These are phyloP conservation scores for Flammula alnicola DNA, from an alignment of 1,284 basidiomycete genomes.

Conservation along the genomic window DNA sequence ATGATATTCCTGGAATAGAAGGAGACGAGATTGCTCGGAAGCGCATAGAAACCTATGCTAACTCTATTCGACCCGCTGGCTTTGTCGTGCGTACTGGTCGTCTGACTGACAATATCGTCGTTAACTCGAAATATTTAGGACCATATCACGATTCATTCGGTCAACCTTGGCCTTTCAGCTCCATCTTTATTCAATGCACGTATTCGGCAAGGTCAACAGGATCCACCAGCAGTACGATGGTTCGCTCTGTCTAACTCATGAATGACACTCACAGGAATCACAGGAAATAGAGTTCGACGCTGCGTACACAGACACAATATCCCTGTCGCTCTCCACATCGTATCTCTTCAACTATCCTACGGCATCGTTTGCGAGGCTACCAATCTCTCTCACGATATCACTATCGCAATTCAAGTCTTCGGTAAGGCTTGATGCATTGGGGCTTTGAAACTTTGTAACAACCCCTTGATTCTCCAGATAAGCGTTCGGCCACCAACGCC, in stretches of 20 bases:
- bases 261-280: constrained; percentile 15
- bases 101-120: constrained; percentile 54
- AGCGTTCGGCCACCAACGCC: constrained; percentile 53
- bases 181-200: constrained; percentile 67
- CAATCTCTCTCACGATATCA: constrained; percentile 77
- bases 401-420: constrained; percentile 76
- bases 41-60: constrained; percentile 73
- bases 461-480: constrained; percentile 40
- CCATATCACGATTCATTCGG: constrained; percentile 74
- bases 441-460: background rate
- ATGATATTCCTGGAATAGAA: constrained; percentile 60
- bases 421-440: constrained; percentile 41
- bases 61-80: constrained; percentile 66
- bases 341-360: constrained; percentile 85
- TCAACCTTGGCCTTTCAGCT: constrained; percentile 73
- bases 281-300: constrained; percentile 69
- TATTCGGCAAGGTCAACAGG: constrained; percentile 33
- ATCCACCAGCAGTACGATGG: constrained; percentile 21
- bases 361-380: constrained; percentile 78
- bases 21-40: constrained; percentile 75
- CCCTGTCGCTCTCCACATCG: constrained; percentile 79
- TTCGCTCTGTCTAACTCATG: constrained; percentile 14
- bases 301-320: constrained; percentile 71
- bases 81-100: constrained; percentile 58
- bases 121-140: constrained; percentile 50